A percentile compares a stretch with the other conserved stretches of the same genome.
These are phyloP conservation scores for Rutstroemia sp. DNA, from an alignment of 2,329 filamentous ascomycete species.

Conservation along the genomic window DNA sequence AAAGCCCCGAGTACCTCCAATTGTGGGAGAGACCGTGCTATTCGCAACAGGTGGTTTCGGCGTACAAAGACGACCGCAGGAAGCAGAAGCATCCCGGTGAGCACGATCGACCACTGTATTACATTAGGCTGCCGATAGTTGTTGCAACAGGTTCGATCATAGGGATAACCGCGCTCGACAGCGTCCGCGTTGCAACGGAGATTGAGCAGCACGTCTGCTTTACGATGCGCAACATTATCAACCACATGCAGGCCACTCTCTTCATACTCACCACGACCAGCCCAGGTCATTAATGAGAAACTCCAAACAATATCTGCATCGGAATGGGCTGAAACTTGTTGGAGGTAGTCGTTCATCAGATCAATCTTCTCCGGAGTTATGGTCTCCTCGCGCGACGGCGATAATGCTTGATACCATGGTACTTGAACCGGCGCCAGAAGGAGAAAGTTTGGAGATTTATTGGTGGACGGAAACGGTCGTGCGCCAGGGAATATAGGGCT, in stretches of 20 bases:
- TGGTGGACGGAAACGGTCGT: slow-evolving; percentile 17
- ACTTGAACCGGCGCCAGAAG: slow-evolving; percentile 30
- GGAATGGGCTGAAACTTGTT: slow-evolving; percentile 34
- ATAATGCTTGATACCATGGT: slow-evolving; percentile 24
- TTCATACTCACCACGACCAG: slow-evolving; percentile 33
- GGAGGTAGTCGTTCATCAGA: slow-evolving; percentile 46
- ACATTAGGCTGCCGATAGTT: slow-evolving; percentile 33
- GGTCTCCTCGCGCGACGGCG: slow-evolving; percentile 30
- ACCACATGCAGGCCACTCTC: slow-evolving; percentile 43
- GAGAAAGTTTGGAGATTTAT: slow-evolving; percentile 22
- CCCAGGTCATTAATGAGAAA: slow-evolving; percentile 41
- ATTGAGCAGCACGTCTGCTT: slow-evolving; percentile 44
- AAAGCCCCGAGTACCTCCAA: slow-evolving; percentile 17
- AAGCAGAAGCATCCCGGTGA: slow-evolving; percentile 27
- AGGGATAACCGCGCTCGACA: slow-evolving; percentile 34
- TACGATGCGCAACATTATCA: slow-evolving; percentile 37
- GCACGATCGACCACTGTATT: slow-evolving; percentile 31
- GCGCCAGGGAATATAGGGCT: slow-evolving; percentile 10
- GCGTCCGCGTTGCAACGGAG: slow-evolving; percentile 44
- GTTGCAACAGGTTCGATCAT: slow-evolving; percentile 46
- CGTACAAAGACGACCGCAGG: slow-evolving; percentile 22
- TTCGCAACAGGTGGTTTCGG: slow-evolving; percentile 9
- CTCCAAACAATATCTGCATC: slow-evolving; percentile 41
- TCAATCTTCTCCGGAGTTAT: slow-evolving; percentile 42
- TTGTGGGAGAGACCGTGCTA: slow-evolving; percentile 17